A percentile compares a stretch with the other conserved stretches of the same genome.
Conservation (phyloP, 371 early-diverging fungal species). For the Synchytrium microbalum region DNA sequence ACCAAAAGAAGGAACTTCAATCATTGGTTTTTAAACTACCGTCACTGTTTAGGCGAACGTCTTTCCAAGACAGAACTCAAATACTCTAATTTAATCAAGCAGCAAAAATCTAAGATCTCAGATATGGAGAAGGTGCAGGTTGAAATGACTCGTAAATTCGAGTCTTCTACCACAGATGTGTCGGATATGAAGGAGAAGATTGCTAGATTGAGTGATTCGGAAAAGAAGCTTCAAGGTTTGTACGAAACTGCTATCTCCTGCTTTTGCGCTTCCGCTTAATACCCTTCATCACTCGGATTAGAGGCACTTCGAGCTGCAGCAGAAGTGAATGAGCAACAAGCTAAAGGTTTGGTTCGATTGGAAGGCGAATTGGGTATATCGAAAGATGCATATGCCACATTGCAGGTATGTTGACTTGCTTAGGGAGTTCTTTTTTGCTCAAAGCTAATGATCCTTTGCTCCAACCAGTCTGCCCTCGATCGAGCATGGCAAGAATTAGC, state of each 20-base stretch:
- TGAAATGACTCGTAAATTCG: slow-evolving; percentile 56
- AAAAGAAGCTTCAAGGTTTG: slow-evolving; percentile 48
- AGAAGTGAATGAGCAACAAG: slow-evolving; percentile 53
- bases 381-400: slow-evolving; percentile 35
- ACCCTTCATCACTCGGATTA: no score
- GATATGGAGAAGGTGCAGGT: slow-evolving; percentile 52
- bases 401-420: slow-evolving; percentile 28
- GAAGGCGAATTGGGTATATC: slow-evolving; percentile 44
- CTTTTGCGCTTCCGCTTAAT: slow-evolving; percentile 6
- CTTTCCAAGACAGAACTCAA: slow-evolving; percentile 74
- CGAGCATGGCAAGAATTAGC: slow-evolving; percentile 25
- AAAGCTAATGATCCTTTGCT: not conserved
- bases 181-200: slow-evolving; percentile 49
- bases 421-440: not conserved
- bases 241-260: slow-evolving; percentile 3
- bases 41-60: slow-evolving; percentile 52
- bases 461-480: slow-evolving; percentile 30
- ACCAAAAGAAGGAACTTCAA: slow-evolving; percentile 9
- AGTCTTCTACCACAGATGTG: slow-evolving; percentile 38
- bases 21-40: not conserved
- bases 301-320: slow-evolving; percentile 46
- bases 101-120: slow-evolving; percentile 54
- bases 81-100: slow-evolving; percentile 61
- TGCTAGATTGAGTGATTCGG: slow-evolving; percentile 38
- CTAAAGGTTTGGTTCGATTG: slow-evolving; percentile 51